Evolutionary conservation across 208 protist species (phyloP).

Genomic region (Trypanosomatidae sp.): DNA sequence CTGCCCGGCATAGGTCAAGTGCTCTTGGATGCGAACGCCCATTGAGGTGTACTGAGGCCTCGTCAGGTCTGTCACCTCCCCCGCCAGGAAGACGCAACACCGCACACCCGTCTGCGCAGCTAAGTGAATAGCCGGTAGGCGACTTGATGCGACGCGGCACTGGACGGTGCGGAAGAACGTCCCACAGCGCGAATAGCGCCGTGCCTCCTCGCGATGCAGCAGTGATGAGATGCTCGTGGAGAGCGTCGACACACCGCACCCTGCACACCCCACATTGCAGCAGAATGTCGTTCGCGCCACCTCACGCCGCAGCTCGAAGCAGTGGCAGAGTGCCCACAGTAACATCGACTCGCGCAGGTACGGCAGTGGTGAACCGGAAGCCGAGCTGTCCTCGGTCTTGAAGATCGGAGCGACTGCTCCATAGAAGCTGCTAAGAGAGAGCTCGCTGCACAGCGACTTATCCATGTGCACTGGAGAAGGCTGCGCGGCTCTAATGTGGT

Average conservation of each 20-base stretch:
- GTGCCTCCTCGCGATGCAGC: constrained; percentile 1
- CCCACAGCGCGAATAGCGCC: neutral
- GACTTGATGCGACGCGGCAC: constrained; percentile 21
- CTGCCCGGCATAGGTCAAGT: constrained; percentile 19
- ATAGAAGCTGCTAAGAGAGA: constrained; percentile 27
- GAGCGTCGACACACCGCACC: constrained; percentile 23
- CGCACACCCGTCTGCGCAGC: constrained; percentile 30
- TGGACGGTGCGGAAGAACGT: constrained; percentile 23
- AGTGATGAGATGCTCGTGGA: constrained; percentile 6
- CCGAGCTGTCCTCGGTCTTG: neutral
- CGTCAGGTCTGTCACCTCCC: constrained; percentile 41
- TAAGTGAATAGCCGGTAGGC: constrained; percentile 34
- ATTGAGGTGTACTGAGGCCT: constrained; percentile 31
- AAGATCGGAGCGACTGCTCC: constrained; percentile 9
- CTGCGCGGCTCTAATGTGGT: constrained; percentile 17
- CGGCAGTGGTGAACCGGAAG: constrained; percentile 2
- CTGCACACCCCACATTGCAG: constrained; percentile 20
- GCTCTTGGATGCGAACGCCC: constrained; percentile 28
- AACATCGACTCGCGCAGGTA: constrained; percentile 20
- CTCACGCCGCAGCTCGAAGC: constrained; percentile 50
- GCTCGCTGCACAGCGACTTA: constrained; percentile 25
- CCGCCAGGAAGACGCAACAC: constrained; percentile 41
- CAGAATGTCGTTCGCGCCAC: constrained; percentile 16
- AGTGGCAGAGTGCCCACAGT: constrained; percentile 45
- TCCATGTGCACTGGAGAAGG: constrained; percentile 39